These are phyloP conservation scores for Luvunga scandens DNA, from an alignment of 345 rosid genomes.

Conservation along the genomic window DNA sequence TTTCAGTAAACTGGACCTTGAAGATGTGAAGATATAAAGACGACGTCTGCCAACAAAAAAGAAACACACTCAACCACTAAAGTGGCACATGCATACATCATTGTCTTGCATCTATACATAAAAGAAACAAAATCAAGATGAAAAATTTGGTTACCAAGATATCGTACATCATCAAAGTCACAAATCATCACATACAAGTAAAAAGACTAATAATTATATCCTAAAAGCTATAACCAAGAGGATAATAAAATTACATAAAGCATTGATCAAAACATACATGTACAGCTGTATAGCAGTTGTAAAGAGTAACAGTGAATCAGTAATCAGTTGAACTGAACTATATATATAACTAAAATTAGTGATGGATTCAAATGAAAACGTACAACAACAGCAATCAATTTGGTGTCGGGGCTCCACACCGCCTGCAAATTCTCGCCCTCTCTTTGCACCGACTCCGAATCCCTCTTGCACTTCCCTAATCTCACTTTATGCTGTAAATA, in stretches of 20 bases:
- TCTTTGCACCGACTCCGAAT: conserved; percentile 60
- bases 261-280: not conserved
- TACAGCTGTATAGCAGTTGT: not conserved
- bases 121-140: not conserved
- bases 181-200: not conserved
- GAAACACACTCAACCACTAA: not conserved
- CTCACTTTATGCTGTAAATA: conserved; percentile 74
- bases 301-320: not conserved
- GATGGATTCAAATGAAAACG: conserved; percentile 24
- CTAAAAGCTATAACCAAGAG: not conserved
- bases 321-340: not conserved
- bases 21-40: conserved; percentile 81
- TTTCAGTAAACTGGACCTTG: conserved; percentile 79
- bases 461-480: conserved; percentile 82
- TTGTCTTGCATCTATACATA: not conserved
- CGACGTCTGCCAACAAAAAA: conserved; percentile 65
- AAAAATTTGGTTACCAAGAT: not conserved
- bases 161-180: not conserved
- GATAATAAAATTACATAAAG: not conserved
- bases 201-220: not conserved
- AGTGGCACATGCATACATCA: not conserved
- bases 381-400: conserved; percentile 81
- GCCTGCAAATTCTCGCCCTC: conserved; percentile 89
- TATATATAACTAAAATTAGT: not conserved
- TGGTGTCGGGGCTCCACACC: conserved; percentile 89